These are phyloP conservation scores for Taiwanofungus camphoratus DNA, from an alignment of 1,284 basidiomycete species.

Conservation along the genomic window DNA sequence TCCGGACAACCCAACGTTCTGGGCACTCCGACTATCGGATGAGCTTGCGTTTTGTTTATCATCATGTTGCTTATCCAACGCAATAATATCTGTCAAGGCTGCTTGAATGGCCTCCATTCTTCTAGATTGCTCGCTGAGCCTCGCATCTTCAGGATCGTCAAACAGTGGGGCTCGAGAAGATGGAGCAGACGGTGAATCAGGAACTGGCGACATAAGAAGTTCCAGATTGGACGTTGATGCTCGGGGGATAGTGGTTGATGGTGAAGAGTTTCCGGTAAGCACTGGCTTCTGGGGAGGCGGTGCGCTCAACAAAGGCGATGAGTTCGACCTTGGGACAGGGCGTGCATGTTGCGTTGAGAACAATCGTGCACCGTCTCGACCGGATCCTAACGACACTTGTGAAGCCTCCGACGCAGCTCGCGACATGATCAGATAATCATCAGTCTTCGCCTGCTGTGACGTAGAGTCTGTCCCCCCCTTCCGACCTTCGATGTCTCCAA, in stretches of 20 bases:
- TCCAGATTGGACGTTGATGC: conserved; percentile 58
- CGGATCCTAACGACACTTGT: conserved; percentile 2
- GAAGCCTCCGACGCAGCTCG: conserved; percentile 9
- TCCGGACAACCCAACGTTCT: conserved; percentile 10
- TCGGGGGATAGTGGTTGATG: conserved; percentile 21
- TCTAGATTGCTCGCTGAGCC: conserved; percentile 49
- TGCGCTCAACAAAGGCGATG: conserved; percentile 28
- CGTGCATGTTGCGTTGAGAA: conserved; percentile 9
- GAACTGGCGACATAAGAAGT: conserved; percentile 68
- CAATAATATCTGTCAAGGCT: conserved; percentile 91
- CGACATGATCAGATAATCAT: neutral
- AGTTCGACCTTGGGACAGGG: conserved; percentile 32
- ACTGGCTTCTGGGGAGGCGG: conserved; percentile 27
- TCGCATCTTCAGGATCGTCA: conserved; percentile 62
- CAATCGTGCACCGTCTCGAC: conserved; percentile 7
- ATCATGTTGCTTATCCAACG: conserved; percentile 54
- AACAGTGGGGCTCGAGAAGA: conserved; percentile 73
- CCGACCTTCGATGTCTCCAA: conserved; percentile 58
- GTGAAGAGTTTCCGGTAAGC: conserved; percentile 1
- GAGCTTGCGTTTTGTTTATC: conserved; percentile 13
- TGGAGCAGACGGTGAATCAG: conserved; percentile 38
- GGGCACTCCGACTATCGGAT: conserved; percentile 14
- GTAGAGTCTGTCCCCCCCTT: conserved; percentile 8
- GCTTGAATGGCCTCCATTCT: conserved; percentile 93
- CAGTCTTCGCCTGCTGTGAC: conserved; percentile 3